Conservation (phyloP, 2,329 filamentous ascomycete genomes). For the Aaosphaeria arxii region DNA sequence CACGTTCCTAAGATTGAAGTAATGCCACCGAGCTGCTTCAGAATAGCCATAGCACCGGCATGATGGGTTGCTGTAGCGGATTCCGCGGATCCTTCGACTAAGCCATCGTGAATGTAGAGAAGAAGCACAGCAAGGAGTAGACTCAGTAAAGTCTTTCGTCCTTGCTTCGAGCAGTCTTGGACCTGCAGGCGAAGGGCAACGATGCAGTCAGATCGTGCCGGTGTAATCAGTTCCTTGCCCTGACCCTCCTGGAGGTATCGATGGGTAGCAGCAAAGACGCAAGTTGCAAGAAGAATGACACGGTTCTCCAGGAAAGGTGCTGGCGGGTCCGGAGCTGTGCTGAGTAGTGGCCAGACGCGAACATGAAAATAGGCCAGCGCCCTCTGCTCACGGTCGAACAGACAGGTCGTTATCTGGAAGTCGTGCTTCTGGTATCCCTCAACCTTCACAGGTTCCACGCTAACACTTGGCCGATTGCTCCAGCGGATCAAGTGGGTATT, state of each 20-base stretch:
- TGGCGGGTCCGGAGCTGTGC: conserved; percentile 9
- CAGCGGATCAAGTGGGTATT: not conserved
- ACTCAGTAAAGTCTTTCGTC: conserved; percentile 4
- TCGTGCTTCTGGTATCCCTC: not conserved
- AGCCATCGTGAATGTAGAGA: conserved; percentile 12
- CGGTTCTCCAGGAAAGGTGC: conserved; percentile 1
- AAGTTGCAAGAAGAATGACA: not conserved
- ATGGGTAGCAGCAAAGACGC: not conserved
- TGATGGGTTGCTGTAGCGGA: conserved; percentile 10
- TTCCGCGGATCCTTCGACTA: conserved; percentile 8
- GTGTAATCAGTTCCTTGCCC: conserved; percentile 3
- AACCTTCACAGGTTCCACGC: not conserved
- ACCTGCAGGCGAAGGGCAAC: conserved; percentile 7
- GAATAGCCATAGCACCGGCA: conserved; percentile 60
- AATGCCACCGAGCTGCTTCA: conserved; percentile 70
- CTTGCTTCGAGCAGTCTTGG: not conserved
- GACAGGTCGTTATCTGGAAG: not conserved
- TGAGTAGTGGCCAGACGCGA: conserved; percentile 12
- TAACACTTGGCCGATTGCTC: not conserved
- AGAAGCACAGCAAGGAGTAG: conserved; percentile 12
- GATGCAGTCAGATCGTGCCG: conserved; percentile 3
- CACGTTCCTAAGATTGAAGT: conserved; percentile 4
- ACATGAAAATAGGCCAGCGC: conserved; percentile 12
- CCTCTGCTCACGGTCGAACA: conserved; percentile 7
- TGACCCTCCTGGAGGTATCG: conserved; percentile 1